Evolutionary conservation across 371 early-diverging fungal genomes (phyloP), one percentile per base, ranked within the genome.

Genomic region (Capillidium heterosporum): DNA sequence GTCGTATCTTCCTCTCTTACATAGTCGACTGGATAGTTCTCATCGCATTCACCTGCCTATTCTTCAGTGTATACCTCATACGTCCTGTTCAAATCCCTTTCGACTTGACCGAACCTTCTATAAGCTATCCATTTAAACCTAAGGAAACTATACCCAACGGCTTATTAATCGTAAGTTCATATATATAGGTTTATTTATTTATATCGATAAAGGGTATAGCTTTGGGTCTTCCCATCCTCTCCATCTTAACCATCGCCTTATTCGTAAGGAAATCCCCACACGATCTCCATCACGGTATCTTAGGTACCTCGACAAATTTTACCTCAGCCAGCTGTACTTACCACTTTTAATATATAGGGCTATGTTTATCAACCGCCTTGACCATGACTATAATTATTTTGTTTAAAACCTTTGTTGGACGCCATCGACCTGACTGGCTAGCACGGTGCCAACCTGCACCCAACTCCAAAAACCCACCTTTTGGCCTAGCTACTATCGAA

Each of bases 381-480:
- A 70, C 66, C 46, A 60, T 72, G 60, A 56, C 69, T 63, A 56
- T 75, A 24, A 74, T 72, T 3, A 63, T 71, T 48, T 53, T 62
- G 0, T 23, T 73, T 24, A 81, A 79, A 65, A 61, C 65, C 50
- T 59, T 71, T 27, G 77, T 74, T 17, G 91, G 91, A 13, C 60
- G 87, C 23, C 78, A 85, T 32, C 73, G 97, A 4, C 97, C 97
- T 2, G 94, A 97, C 71, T 91, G 92, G 65, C 59, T 94, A 17
- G 75, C 68, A 51, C 72, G 95, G 17, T 97, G 97, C 67, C 66
- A 81, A 42, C 80, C 82, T 24, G 64, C 74, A 21, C 58, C 62
- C 0, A 67, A 61, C 35, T 65, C 68, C 1, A 65, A 58, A 1
- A 55, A 63, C 8, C 58, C 63, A 23, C 81, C 80, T 4, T 65